Evolutionary conservation across 129 eudicot species (phyloP).

Genomic region (Flaveria trinervia): DNA sequence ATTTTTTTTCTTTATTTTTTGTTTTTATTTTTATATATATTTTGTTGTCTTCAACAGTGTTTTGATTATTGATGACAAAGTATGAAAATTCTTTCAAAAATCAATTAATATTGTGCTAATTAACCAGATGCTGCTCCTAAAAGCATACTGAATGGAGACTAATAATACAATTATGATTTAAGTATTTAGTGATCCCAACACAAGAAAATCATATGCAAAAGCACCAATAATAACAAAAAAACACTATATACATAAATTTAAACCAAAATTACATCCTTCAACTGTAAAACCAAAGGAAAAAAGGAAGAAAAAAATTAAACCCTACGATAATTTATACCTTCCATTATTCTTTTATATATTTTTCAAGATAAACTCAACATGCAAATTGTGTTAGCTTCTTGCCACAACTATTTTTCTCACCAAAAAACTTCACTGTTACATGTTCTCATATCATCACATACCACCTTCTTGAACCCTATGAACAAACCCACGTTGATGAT

Average conservation of each 20-base stretch:
- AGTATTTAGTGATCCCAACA: not conserved
- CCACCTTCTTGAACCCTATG: constrained; percentile 27
- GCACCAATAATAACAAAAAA: not conserved
- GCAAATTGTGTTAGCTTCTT: constrained; percentile 5
- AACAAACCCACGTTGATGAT: constrained; percentile 38
- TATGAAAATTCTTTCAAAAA: too few relatives aligned
- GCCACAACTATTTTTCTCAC: constrained; percentile 4
- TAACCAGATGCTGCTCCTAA: not conserved
- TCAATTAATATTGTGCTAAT: too few relatives aligned
- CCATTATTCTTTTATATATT: not conserved
- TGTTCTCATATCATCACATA: not conserved
- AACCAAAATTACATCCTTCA: not conserved
- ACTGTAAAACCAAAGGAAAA: not conserved
- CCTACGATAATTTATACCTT: not conserved
- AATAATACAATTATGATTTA: not conserved
- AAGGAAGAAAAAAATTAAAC: not conserved
- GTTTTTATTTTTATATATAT: too few relatives aligned
- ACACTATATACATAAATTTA: not conserved
- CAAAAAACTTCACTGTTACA: not conserved
- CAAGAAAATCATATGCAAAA: constrained; percentile 7
- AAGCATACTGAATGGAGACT: not conserved
- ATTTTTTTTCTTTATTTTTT: too few relatives aligned
- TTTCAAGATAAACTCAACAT: constrained; percentile 10
- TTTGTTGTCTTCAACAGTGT: not conserved
- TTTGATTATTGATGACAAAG: not conserved